phyloP scores from a whole-genome alignment of 2,329 filamentous ascomycete genomes.

The Botrytis sinoallii region DNA sequence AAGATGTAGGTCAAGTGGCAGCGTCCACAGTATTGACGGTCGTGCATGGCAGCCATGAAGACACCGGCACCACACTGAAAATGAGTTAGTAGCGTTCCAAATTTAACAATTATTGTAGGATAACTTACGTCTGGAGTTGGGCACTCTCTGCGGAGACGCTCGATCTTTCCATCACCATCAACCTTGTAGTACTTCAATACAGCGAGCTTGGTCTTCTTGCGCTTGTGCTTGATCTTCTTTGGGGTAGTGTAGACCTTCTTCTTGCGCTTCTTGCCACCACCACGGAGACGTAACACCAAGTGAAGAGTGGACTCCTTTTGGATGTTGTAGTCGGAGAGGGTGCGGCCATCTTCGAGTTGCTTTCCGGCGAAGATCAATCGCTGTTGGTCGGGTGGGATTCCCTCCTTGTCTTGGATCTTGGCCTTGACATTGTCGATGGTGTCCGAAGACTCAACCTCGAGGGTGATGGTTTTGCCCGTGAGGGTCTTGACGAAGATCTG shows the following conservation, averaged over 20 bases:
- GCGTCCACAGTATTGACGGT: constrained; percentile 73
- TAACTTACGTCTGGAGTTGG: constrained; percentile 77
- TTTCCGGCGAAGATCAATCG: constrained; percentile 99
- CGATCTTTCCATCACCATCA: constrained; percentile 98
- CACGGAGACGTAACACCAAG: constrained; percentile 95
- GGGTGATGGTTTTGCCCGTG: constrained; percentile 99
- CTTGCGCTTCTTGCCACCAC: constrained; percentile 99
- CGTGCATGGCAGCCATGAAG: constrained; percentile 99
- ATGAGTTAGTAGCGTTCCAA: constrained; percentile 39
- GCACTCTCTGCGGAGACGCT: constrained; percentile 98
- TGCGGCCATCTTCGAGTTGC: constrained; percentile 99
- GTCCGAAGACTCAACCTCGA: constrained; percentile 99
- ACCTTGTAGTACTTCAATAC: constrained; percentile 99
- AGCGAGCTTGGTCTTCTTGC: constrained; percentile 99
- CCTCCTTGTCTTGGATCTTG: constrained; percentile 99
- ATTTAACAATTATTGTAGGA: neutral
- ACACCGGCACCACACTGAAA: constrained; percentile 94
- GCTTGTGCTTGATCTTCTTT: constrained; percentile 99
- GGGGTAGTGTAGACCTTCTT: constrained; percentile 99
- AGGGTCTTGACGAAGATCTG: constrained; percentile 66
- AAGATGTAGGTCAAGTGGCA: constrained; percentile 74
- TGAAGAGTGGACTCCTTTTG: constrained; percentile 99
- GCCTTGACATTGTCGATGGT: constrained; percentile 99
- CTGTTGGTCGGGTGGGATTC: constrained; percentile 98
- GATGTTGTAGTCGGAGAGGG: constrained; percentile 99